A percentile compares a stretch with the other conserved stretches of the same genome.
These are phyloP conservation scores for Arthromyces matolae DNA, from an alignment of 768 basidiomycete genomes.

Conservation along the genomic window DNA sequence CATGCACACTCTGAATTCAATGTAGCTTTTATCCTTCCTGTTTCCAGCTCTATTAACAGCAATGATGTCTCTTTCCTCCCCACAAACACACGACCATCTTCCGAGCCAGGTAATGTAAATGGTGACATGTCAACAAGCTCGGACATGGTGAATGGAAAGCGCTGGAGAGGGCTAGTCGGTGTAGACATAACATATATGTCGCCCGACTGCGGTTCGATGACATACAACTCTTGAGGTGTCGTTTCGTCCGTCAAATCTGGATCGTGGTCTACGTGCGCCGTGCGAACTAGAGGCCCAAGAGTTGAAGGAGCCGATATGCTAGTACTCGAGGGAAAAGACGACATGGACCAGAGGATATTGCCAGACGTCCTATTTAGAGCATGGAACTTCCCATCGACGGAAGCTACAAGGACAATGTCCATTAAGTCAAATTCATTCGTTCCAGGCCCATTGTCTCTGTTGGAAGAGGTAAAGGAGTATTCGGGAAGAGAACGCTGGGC, in stretches of 20 bases:
- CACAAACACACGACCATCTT: slow-evolving; percentile 73
- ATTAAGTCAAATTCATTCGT: slow-evolving; percentile 58
- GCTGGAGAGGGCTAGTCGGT: slow-evolving; percentile 68
- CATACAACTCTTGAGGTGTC: slow-evolving; percentile 69
- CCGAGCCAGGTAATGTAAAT: slow-evolving; percentile 63
- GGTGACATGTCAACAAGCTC: slow-evolving; percentile 91
- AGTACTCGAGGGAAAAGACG: slow-evolving; percentile 46
- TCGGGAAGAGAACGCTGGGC: slow-evolving; percentile 20
- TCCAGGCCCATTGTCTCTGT: slow-evolving; percentile 14
- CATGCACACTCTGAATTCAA: slow-evolving; percentile 77
- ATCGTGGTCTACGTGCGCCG: slow-evolving; percentile 56
- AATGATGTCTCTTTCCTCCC: slow-evolving; percentile 89
- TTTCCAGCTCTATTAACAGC: slow-evolving; percentile 70
- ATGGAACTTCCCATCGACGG: slow-evolving; percentile 93
- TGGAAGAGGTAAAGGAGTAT: slow-evolving; percentile 19
- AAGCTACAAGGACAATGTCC: slow-evolving; percentile 85
- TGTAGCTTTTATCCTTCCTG: slow-evolving; percentile 73
- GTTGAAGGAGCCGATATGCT: slow-evolving; percentile 44
- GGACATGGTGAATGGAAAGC: slow-evolving; percentile 87
- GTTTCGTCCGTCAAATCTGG: slow-evolving; percentile 53
- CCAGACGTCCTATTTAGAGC: slow-evolving; percentile 88
- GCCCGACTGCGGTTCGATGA: slow-evolving; percentile 93
- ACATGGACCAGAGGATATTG: slow-evolving; percentile 84
- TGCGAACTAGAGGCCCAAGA: slow-evolving; percentile 72
- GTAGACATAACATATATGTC: slow-evolving; percentile 85